Conservation (phyloP, 2,329 filamentous ascomycete species). For the Pseudonectria foliicola region DNA sequence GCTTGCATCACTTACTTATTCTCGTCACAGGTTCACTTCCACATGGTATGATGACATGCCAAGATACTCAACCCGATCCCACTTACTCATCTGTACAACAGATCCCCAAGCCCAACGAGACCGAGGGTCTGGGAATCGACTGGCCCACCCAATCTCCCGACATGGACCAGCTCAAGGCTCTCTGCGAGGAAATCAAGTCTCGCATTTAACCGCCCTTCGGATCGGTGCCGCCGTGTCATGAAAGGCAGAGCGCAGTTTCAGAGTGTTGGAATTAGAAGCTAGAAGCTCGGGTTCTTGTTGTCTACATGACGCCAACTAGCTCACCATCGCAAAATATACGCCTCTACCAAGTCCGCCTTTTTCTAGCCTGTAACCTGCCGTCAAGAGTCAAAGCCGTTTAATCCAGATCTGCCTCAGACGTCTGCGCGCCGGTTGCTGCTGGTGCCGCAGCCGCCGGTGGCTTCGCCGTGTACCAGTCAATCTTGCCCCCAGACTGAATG, state of each 20-base stretch:
- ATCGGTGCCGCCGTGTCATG: not conserved
- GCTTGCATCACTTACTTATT: constrained; percentile 1
- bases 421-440: constrained; percentile 22
- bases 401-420: constrained; percentile 40
- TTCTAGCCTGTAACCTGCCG: not conserved
- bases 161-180: constrained; percentile 74
- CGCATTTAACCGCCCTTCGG: constrained; percentile 67
- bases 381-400: constrained; percentile 15
- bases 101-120: constrained; percentile 88
- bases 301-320: too few relatives aligned
- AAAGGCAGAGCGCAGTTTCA: too few relatives aligned
- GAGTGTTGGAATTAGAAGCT: too few relatives aligned
- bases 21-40: constrained; percentile 71
- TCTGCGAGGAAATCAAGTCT: constrained; percentile 77
- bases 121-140: constrained; percentile 68
- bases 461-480: constrained; percentile 58
- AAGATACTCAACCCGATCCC: not conserved
- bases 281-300: too few relatives aligned
- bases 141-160: constrained; percentile 74
- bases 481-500: constrained; percentile 57
- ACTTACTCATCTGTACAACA: constrained; percentile 25
- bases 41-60: constrained; percentile 60
- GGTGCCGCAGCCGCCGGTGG: constrained; percentile 10
- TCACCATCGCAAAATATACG: too few relatives aligned
- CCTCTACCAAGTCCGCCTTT: too few relatives aligned